phyloP scores from a whole-genome alignment of 306 rosid genomes.

The Calophaca sinica region DNA sequence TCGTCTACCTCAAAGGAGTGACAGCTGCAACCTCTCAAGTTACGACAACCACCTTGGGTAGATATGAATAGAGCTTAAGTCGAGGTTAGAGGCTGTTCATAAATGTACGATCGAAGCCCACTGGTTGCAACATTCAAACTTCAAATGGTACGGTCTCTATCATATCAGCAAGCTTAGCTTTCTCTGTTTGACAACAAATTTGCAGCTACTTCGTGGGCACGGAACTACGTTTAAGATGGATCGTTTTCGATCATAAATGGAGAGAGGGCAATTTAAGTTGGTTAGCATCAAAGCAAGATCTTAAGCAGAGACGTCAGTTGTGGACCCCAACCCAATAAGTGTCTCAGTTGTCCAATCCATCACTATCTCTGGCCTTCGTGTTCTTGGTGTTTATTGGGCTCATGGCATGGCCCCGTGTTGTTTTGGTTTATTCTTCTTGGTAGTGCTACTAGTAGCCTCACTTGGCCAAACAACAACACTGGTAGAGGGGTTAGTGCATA shows the following conservation, averaged over 20 bases:
- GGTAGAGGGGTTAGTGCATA: too few relatives aligned
- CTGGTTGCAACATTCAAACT: conserved; percentile 14
- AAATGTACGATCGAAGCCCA: neutral
- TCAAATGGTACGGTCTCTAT: conserved; percentile 38
- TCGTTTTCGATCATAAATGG: too few relatives aligned
- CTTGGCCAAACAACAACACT: neutral
- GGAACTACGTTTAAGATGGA: neutral
- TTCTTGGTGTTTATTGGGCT: neutral
- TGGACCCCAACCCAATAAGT: conserved; percentile 48
- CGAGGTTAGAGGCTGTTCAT: conserved; percentile 29
- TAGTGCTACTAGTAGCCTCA: neutral
- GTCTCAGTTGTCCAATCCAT: conserved; percentile 48
- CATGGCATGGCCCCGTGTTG: conserved; percentile 23
- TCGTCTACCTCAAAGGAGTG: conserved; percentile 3
- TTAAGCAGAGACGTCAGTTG: conserved; percentile 24
- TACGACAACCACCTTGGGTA: neutral
- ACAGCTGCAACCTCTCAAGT: neutral
- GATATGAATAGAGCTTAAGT: conserved; percentile 4
- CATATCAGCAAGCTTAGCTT: conserved; percentile 18
- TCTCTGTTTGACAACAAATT: conserved; percentile 41
- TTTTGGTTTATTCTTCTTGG: conserved; percentile 34
- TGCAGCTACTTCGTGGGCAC: conserved; percentile 44
- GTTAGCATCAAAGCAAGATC: conserved; percentile 4
- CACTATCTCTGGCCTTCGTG: conserved; percentile 24
- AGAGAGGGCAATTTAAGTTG: conserved; percentile 28